Evolutionary conservation across 768 basidiomycete species (phyloP).

Genomic region (Pleurotus platypus): DNA sequence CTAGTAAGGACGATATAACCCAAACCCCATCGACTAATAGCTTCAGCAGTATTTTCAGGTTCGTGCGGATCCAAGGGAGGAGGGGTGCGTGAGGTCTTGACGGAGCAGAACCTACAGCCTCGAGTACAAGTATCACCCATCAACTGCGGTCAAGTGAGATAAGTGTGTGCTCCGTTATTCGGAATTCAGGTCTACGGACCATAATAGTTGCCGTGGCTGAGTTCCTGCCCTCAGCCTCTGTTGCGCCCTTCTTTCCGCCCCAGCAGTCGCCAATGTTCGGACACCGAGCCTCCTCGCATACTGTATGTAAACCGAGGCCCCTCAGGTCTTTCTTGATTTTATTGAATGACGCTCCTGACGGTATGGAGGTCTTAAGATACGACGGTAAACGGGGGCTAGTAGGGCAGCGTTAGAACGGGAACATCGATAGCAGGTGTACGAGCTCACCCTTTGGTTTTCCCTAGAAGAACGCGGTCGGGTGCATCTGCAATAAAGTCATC

Average conservation of each 20-base stretch:
- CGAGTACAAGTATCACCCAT: slow-evolving; percentile 99
- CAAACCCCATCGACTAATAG: slow-evolving; percentile 95
- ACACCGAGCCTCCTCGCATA: slow-evolving; percentile 98
- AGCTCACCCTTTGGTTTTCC: slow-evolving; percentile 66
- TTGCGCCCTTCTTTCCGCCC: slow-evolving; percentile 75
- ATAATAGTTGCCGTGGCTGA: slow-evolving; percentile 98
- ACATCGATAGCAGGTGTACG: background rate
- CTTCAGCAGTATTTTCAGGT: slow-evolving; percentile 97
- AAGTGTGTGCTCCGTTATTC: background rate
- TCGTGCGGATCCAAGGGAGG: slow-evolving; percentile 94
- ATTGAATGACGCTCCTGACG: slow-evolving; percentile 82
- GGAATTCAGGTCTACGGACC: slow-evolving; percentile 42
- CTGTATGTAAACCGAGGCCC: slow-evolving; percentile 89
- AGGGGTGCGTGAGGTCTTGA: slow-evolving; percentile 88
- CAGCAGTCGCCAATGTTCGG: slow-evolving; percentile 99
- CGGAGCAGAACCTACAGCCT: slow-evolving; percentile 95
- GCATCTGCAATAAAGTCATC: slow-evolving; percentile 77
- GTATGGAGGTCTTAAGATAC: slow-evolving; percentile 88
- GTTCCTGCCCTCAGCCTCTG: slow-evolving; percentile 69
- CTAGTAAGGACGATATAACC: slow-evolving; percentile 97
- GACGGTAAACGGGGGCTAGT: slow-evolving; percentile 80
- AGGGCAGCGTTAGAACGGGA: background rate
- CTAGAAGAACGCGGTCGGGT: slow-evolving; percentile 62
- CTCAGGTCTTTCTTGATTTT: slow-evolving; percentile 95
- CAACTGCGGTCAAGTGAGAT: slow-evolving; percentile 46